Percentiles rank a stretch among this genome's conserved stretches.
These are phyloP conservation scores for Diaporthe sp. DNA, from an alignment of 2,329 filamentous ascomycete genomes.

Conservation along the genomic window DNA sequence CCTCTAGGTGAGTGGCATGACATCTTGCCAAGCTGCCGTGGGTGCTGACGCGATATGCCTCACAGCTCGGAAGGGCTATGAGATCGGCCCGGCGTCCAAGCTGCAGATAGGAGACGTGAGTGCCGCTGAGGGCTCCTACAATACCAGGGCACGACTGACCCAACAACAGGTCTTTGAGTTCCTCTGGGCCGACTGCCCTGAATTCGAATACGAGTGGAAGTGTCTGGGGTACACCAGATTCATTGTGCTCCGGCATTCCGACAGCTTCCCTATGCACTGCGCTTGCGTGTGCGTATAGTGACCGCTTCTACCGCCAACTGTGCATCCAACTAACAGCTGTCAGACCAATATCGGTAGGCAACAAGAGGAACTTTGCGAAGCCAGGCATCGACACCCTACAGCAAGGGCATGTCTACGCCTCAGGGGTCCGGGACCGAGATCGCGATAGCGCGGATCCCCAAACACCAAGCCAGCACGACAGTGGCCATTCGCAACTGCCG, in stretches of 20 bases:
- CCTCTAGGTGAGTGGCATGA: slow-evolving; percentile 49
- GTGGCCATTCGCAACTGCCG: slow-evolving; percentile 48
- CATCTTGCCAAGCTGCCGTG: slow-evolving; percentile 11
- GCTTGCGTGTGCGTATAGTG: slow-evolving; percentile 53
- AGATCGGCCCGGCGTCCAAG: slow-evolving; percentile 52
- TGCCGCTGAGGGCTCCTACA: slow-evolving; percentile 26
- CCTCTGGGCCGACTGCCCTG: slow-evolving; percentile 54
- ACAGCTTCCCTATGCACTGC: slow-evolving; percentile 53
- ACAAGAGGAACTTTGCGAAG: slow-evolving; percentile 53
- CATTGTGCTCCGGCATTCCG: slow-evolving; percentile 54
- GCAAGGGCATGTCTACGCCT: slow-evolving; percentile 53
- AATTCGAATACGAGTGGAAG: slow-evolving; percentile 57
- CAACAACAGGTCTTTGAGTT: slow-evolving; percentile 53
- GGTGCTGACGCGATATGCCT: slow-evolving; percentile 35
- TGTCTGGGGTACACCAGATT: slow-evolving; percentile 55
- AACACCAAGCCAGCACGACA: slow-evolving; percentile 47
- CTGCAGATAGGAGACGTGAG: slow-evolving; percentile 55
- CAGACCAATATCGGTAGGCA: slow-evolving; percentile 53
- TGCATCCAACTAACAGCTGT: slow-evolving; percentile 17
- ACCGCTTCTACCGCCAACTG: background rate
- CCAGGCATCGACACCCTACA: slow-evolving; percentile 54
- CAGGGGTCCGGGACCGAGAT: slow-evolving; percentile 49
- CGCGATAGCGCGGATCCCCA: slow-evolving; percentile 35
- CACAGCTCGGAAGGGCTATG: slow-evolving; percentile 53
- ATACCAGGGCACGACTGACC: slow-evolving; percentile 27